These are phyloP conservation scores for Oryza rufipogon DNA, from an alignment of 176 grass and related monocot genomes.

Conservation along the genomic window DNA sequence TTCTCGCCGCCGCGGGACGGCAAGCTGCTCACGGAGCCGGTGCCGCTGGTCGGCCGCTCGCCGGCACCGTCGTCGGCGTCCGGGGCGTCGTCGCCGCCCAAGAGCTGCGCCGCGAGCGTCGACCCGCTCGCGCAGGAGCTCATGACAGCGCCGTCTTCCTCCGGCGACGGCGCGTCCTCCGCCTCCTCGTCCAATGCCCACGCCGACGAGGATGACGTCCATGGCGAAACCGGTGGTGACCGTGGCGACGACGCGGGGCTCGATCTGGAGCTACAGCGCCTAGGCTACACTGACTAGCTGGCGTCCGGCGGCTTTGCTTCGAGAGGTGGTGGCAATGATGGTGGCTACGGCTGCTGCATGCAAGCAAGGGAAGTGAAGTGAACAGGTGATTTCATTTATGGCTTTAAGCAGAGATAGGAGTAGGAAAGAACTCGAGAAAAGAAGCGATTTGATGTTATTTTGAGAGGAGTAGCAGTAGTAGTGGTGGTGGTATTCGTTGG, in stretches of 20 bases:
- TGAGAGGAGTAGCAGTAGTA: background rate
- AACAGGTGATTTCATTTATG: slow-evolving; percentile 46
- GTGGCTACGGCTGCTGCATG: background rate
- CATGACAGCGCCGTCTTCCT: slow-evolving; percentile 30
- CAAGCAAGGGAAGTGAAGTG: slow-evolving; percentile 20
- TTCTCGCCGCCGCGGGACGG: slow-evolving; percentile 94
- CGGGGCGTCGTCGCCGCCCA: slow-evolving; percentile 18
- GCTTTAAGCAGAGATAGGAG: slow-evolving; percentile 19
- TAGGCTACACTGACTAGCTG: slow-evolving; percentile 61
- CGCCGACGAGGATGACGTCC: slow-evolving; percentile 52
- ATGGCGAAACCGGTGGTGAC: background rate
- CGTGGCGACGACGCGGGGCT: background rate
- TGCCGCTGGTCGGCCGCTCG: slow-evolving; percentile 67
- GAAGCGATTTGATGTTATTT: slow-evolving; percentile 9
- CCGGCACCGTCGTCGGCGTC: slow-evolving; percentile 7
- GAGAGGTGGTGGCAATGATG: slow-evolving; percentile 36
- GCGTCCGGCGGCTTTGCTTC: slow-evolving; percentile 29
- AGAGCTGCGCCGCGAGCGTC: slow-evolving; percentile 12
- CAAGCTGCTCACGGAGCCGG: slow-evolving; percentile 73
- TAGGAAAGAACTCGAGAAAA: slow-evolving; percentile 7
- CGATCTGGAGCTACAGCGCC: slow-evolving; percentile 41
- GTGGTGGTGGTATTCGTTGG: background rate
- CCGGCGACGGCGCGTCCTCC: slow-evolving; percentile 72
- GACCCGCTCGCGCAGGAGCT: slow-evolving; percentile 39
- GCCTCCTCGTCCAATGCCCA: slow-evolving; percentile 55